phyloP scores from a whole-genome alignment of 2,329 filamentous ascomycete species.

The Rutstroemia sp. region DNA sequence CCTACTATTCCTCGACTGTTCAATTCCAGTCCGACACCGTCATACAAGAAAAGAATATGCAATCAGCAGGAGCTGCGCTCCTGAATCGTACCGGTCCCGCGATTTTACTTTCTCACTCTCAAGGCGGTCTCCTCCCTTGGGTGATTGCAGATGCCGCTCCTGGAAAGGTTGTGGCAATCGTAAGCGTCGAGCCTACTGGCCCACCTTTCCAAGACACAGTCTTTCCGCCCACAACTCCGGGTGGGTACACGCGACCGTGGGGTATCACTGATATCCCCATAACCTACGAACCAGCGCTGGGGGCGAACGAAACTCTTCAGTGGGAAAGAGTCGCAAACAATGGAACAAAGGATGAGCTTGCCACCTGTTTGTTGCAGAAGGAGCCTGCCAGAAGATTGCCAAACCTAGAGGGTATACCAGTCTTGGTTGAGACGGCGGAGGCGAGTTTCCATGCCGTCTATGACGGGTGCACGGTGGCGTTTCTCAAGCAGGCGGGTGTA shows the following conservation, averaged over 20 bases:
- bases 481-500: slow-evolving; percentile 38
- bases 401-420: slow-evolving; percentile 31
- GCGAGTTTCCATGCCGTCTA: slow-evolving; percentile 40
- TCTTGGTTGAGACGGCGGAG: slow-evolving; percentile 36
- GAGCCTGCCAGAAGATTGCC: slow-evolving; percentile 30
- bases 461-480: slow-evolving; percentile 37
- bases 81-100: slow-evolving; percentile 19
- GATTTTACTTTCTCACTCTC: slow-evolving; percentile 33
- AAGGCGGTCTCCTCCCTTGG: slow-evolving; percentile 37
- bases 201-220: slow-evolving; percentile 39
- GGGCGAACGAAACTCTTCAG: not conserved
- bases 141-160: slow-evolving; percentile 37
- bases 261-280: slow-evolving; percentile 43
- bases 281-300: slow-evolving; percentile 30
- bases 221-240: not conserved
- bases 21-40: slow-evolving; percentile 31
- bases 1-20: slow-evolving; percentile 33
- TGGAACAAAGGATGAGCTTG: not conserved
- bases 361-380: slow-evolving; percentile 31
- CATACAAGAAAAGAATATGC: slow-evolving; percentile 33
- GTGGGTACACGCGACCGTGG: slow-evolving; percentile 32
- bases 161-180: slow-evolving; percentile 34
- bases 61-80: slow-evolving; percentile 33
- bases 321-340: not conserved
- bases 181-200: slow-evolving; percentile 40